A percentile compares a stretch with the other conserved stretches of the same genome.
Conservation (phyloP, 177 flowering plant genomes). For the Telopea speciosissima region DNA sequence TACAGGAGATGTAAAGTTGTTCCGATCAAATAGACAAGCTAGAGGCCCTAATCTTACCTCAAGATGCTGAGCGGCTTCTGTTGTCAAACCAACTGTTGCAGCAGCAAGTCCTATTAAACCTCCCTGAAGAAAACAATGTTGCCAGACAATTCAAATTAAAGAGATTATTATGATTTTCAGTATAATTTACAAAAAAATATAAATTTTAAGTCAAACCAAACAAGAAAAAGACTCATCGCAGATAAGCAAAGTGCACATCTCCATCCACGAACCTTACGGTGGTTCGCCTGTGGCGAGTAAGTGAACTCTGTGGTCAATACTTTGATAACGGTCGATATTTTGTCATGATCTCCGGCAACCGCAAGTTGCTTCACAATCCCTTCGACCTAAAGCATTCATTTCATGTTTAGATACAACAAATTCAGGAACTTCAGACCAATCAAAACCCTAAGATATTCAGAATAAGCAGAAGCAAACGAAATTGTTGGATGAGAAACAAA, state of each 20-base stretch:
- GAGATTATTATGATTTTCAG: background rate
- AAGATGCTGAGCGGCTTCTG: conserved; percentile 87
- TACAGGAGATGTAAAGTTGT: background rate
- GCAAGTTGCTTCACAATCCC: conserved; percentile 85
- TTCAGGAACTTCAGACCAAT: background rate
- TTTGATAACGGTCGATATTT: conserved; percentile 70
- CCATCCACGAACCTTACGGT: conserved; percentile 59
- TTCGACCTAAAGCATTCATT: conserved; percentile 52
- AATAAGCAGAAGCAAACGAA: background rate
- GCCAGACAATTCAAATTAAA: background rate
- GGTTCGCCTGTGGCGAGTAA: conserved; percentile 78
- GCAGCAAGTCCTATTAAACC: conserved; percentile 96
- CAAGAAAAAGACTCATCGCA: background rate
- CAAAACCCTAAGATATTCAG: conserved; percentile 7
- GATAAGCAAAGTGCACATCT: background rate
- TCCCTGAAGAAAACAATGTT: conserved; percentile 41
- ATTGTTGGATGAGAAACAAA: background rate
- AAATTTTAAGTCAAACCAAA: background rate
- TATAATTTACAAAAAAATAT: background rate
- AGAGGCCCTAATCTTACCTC: conserved; percentile 43
- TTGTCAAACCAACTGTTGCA: conserved; percentile 81
- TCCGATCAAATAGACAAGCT: background rate
- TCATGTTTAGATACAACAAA: background rate
- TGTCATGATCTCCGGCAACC: conserved; percentile 66
- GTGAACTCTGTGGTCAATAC: conserved; percentile 70